Percentiles rank a stretch among this genome's conserved stretches.
Evolutionary conservation across 345 rosid genomes (phyloP).

Genomic region (Eucalyptus paniculata): DNA sequence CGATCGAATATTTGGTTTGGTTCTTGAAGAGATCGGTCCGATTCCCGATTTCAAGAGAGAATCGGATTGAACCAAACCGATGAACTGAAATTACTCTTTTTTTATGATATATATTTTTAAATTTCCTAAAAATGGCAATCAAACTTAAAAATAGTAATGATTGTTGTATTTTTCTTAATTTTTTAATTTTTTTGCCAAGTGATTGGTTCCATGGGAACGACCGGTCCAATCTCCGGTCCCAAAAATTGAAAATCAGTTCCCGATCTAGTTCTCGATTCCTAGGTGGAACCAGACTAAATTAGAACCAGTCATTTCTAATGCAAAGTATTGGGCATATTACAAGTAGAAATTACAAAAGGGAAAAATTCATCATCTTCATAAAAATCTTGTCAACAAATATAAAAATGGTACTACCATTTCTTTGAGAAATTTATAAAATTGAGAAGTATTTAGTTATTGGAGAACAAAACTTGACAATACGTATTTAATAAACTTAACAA

Average conservation of each 20-base stretch:
- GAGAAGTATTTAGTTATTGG: background rate
- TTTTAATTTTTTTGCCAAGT: too few relatives aligned
- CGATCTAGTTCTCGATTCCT: rapidly evolving
- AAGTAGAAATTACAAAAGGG: background rate
- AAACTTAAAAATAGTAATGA: rapidly evolving
- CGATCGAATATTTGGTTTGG: too few relatives aligned
- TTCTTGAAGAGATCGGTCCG: rapidly evolving
- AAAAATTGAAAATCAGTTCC: rapidly evolving
- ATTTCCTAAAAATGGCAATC: rapidly evolving
- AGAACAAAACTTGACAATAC: background rate
- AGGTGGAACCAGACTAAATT: rapidly evolving
- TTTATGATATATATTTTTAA: too few relatives aligned
- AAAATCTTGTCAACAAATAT: background rate
- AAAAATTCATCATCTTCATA: background rate
- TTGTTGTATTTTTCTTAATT: too few relatives aligned
- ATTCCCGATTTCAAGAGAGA: rapidly evolving
- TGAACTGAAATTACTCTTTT: too few relatives aligned
- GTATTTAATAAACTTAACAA: background rate
- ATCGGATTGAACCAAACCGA: too few relatives aligned
- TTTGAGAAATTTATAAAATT: background rate
- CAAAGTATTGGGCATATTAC: too few relatives aligned
- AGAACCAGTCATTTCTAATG: too few relatives aligned
- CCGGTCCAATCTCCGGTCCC: rapidly evolving
- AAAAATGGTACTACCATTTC: background rate
- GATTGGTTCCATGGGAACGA: rapidly evolving